Evolutionary conservation across 192 early-diverging fungal species (phyloP).

Genomic region (Polychytrium aggregatum): DNA sequence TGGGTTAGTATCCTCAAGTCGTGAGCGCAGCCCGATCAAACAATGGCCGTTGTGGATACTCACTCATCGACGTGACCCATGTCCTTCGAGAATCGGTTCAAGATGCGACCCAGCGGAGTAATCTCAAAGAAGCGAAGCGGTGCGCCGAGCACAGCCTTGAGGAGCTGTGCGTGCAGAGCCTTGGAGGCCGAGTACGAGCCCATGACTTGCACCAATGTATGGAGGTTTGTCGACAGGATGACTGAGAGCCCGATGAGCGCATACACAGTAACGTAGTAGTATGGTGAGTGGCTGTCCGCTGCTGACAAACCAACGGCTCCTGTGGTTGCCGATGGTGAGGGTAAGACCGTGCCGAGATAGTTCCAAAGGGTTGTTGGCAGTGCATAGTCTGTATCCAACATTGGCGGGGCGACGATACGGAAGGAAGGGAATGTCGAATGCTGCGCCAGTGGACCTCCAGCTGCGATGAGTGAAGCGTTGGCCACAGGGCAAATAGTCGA

Average conservation of each 20-base stretch:
- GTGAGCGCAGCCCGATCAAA: background rate
- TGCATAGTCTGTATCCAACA: too few relatives aligned
- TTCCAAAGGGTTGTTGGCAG: too few relatives aligned
- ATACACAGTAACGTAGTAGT: constrained; percentile 14
- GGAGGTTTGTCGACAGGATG: background rate
- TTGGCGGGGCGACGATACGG: too few relatives aligned
- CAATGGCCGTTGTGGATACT: background rate
- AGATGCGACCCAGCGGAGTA: constrained; percentile 54
- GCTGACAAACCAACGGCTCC: too few relatives aligned
- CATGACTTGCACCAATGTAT: background rate
- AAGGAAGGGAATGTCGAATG: too few relatives aligned
- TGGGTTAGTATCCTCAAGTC: constrained; percentile 17
- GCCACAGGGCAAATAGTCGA: background rate
- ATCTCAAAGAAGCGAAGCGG: constrained; percentile 51
- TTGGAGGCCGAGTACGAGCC: constrained; percentile 13
- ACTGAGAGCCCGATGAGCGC: constrained; percentile 9
- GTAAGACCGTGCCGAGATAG: too few relatives aligned
- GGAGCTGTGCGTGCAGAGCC: constrained; percentile 15
- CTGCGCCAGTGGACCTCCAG: too few relatives aligned
- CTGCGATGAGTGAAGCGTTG: too few relatives aligned
- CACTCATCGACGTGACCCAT: constrained; percentile 38
- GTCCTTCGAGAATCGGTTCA: constrained; percentile 84
- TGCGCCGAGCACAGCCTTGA: constrained; percentile 14
- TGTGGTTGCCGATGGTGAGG: too few relatives aligned
- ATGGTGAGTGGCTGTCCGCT: too few relatives aligned